Percentiles rank a stretch among this genome's conserved stretches.
Conservation (phyloP, 1,284 basidiomycete genomes). For the Acaromyces ingoldii region DNA sequence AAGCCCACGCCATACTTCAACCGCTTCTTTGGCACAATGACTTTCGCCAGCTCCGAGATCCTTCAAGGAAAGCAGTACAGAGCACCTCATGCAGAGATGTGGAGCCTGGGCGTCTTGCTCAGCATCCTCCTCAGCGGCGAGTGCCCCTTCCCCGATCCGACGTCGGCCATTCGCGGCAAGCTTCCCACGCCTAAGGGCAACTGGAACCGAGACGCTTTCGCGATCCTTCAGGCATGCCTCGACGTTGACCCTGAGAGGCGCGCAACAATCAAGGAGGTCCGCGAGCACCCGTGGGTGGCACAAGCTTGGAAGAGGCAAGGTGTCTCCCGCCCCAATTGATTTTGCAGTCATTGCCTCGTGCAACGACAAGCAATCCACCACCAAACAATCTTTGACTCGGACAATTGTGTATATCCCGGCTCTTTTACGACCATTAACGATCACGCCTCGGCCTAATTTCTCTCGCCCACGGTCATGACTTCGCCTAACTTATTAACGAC, state of each 20-base stretch:
- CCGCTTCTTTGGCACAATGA: slow-evolving; percentile 45
- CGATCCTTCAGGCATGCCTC: slow-evolving; percentile 69
- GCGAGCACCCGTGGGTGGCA: slow-evolving; percentile 69
- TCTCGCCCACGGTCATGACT: too few species aligned
- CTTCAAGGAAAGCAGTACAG: slow-evolving; percentile 64
- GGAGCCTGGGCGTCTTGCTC: slow-evolving; percentile 85
- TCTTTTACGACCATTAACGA: too few species aligned
- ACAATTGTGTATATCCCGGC: too few species aligned
- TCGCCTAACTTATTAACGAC: too few species aligned
- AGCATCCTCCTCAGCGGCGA: slow-evolving; percentile 78
- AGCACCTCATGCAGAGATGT: slow-evolving; percentile 75
- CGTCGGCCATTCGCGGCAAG: slow-evolving; percentile 61
- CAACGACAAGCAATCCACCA: background rate
- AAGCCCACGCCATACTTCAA: slow-evolving; percentile 65
- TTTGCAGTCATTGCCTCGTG: background rate
- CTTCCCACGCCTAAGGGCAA: slow-evolving; percentile 44
- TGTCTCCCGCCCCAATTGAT: background rate
- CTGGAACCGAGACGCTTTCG: slow-evolving; percentile 51
- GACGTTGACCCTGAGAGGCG: slow-evolving; percentile 66
- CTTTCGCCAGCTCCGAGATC: slow-evolving; percentile 62
- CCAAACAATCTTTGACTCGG: background rate
- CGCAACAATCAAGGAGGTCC: slow-evolving; percentile 68
- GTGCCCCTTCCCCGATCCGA: slow-evolving; percentile 72
- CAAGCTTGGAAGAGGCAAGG: slow-evolving; percentile 1
- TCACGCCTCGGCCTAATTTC: too few species aligned